Evolutionary conservation across 805 yeast genomes (phyloP).

Genomic region (Pichia cephalocereana): DNA sequence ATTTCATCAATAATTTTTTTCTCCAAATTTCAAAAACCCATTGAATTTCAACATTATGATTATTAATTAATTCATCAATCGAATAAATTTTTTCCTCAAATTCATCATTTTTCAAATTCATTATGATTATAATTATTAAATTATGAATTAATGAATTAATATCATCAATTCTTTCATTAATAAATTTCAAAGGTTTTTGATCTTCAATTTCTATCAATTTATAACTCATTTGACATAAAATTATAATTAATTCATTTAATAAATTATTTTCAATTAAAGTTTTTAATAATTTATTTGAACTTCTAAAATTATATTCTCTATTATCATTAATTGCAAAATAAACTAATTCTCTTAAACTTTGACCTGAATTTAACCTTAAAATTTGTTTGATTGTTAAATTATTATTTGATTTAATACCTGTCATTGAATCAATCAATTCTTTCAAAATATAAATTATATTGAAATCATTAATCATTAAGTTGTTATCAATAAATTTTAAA

Average conservation of each 20-base stretch:
- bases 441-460: conserved; percentile 55
- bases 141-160: conserved; percentile 57
- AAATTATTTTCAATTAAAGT: conserved; percentile 35
- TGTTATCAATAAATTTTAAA: conserved; percentile 48
- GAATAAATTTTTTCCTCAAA: conserved; percentile 30
- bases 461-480: conserved; percentile 50
- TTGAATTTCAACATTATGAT: conserved; percentile 38
- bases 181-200: conserved; percentile 52
- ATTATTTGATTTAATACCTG: conserved; percentile 65
- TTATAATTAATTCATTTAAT: conserved; percentile 55
- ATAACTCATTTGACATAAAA: conserved; percentile 43
- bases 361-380: conserved; percentile 54
- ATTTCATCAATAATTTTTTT: conserved; percentile 24
- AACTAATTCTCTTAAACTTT: conserved; percentile 44
- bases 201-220: conserved; percentile 26
- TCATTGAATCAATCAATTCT: conserved; percentile 62
- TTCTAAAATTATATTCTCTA: conserved; percentile 36
- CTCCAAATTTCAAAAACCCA: conserved; percentile 84
- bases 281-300: conserved; percentile 44
- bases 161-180: conserved; percentile 68
- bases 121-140: conserved; percentile 48
- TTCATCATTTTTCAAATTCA: conserved; percentile 32
- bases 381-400: conserved; percentile 63
- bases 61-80: conserved; percentile 30
- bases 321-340: conserved; percentile 51